Base-by-base conservation (phyloP, 2,329 filamentous ascomycete species). In the Triangularia verruculosa region DNA sequence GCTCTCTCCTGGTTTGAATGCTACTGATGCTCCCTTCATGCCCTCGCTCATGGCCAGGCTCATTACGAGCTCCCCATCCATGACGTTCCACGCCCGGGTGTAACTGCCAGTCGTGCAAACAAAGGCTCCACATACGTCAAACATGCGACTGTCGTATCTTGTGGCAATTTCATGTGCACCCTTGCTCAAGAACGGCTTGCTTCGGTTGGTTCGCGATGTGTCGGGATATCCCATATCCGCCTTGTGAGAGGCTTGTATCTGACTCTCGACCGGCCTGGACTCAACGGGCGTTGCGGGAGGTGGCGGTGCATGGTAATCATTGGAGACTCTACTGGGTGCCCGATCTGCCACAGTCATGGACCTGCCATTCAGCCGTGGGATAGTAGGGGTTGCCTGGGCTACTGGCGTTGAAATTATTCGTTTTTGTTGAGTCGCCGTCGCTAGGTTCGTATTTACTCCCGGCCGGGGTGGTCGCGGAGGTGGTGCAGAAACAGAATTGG, bases 91-190 rank as follows among this genome's bases (percentile, higher is more conserved):
- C 0, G 93, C 91, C 65, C 92, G 86, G 1, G 94, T 98, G 66
- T 95, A 82, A 67, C 91, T 89, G 4, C 94, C 95, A 15, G 90
- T 92, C 0, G 93, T 94, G 74, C 92, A 97, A 7, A 95, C 87
- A 69, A 90, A 88, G 67, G 93, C 89, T 7, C 95, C 95, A 73
- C 92, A 97, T 2, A 96, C 88, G 66, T 95, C 93, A 72, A 97
- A 88, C 28, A 93, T 81, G 51, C 92, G 88, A 4, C 92, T 91
- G 67, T 98, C 95, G 69, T 96, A 95, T 70, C 92, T 93, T 2
- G 91, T 93, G 28, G 84, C 78, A 62, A 99, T 93, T 67, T 94
- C 90, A 59, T 83, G 83, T n/a, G 85, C 84, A 0, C 90, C 89
- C 51, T 87, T 83, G 70, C 88, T 89, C 69, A 91, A 87, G 59